Evolutionary conservation across 768 basidiomycete species (phyloP).

Genomic region (Sistotremastrum niveocremeum): DNA sequence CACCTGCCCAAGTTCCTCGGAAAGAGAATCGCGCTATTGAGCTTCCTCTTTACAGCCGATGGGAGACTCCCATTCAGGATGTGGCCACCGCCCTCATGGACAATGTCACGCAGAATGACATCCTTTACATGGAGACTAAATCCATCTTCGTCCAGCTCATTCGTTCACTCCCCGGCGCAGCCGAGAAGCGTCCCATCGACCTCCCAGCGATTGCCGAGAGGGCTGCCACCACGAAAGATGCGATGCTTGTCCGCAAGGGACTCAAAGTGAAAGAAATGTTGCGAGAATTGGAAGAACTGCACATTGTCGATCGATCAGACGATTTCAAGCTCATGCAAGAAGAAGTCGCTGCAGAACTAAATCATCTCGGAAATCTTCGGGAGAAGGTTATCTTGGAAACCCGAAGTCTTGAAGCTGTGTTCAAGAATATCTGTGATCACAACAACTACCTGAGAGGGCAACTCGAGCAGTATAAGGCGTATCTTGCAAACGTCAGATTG

Average conservation of each 20-base stretch:
- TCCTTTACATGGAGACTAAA: conserved; percentile 99
- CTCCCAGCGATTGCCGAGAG: conserved; percentile 81
- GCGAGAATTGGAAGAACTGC: conserved; percentile 83
- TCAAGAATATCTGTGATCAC: conserved; percentile 99
- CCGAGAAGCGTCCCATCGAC: conserved; percentile 81
- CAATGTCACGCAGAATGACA: conserved; percentile 92
- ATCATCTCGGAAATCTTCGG: conserved; percentile 88
- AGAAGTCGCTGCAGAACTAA: conserved; percentile 89
- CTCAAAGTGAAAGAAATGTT: conserved; percentile 99
- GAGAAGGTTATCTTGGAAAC: conserved; percentile 94
- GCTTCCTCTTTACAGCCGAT: conserved; percentile 85
- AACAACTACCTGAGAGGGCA: conserved; percentile 94
- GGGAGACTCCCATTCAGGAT: conserved; percentile 99
- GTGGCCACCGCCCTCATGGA: conserved; percentile 95
- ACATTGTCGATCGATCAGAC: conserved; percentile 70
- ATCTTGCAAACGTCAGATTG: conserved; percentile 91
- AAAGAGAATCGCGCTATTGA: conserved; percentile 96
- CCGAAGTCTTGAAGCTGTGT: conserved; percentile 87
- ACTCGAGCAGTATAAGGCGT: conserved; percentile 99
- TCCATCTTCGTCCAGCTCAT: conserved; percentile 97
- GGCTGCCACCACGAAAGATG: conserved; percentile 96
- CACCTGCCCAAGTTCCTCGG: conserved; percentile 90
- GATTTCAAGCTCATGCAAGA: conserved; percentile 94
- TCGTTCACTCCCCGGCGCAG: conserved; percentile 78
- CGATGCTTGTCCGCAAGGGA: conserved; percentile 86